Evolutionary conservation across 2,329 filamentous ascomycete genomes (phyloP), one percentile per base, ranked within the genome.

Genomic region (Metarhizium guizhouense): DNA sequence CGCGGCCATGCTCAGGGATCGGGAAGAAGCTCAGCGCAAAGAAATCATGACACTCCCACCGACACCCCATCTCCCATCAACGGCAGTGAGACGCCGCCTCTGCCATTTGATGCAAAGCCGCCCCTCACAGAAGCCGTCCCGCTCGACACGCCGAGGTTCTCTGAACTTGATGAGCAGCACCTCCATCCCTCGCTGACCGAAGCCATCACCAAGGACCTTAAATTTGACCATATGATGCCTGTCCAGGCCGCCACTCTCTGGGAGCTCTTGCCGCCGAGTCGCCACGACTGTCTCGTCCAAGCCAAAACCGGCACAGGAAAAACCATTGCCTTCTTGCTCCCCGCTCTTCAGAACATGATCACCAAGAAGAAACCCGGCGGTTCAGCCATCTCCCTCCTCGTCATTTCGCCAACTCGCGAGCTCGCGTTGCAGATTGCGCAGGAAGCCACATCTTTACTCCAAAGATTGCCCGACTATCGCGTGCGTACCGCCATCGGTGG

Each of bases 281-380:
- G 72, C 30, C 67, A 63, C 53, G 79, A 81, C 64, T 74, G 83
- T 57, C 75, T 95, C 57, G 90, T 89, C 6, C 90, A 94, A 70
- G 90, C 90, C 53, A 92, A 88, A 74, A 95, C 90, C 1, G 90
- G 90, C 61, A 95, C 90, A 0, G 90, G 90, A 63, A 95, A 95
- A 74, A 95, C 90, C 0, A 71, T 94, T 55, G 90, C 87, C 51
- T 95, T 95, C 72, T 77, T 95, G 40, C 74, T 94, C 3, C 90
- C 90, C n/a, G 80, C 88, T n/a, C 74, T 95, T 40, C 87, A 94
- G 68, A 87, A 82, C 57, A 85, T 94, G 64, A 75, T 93, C 62
- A 72, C 70, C 52, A 69, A 68, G 56, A 68, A 69, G 54, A 58
- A 62, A 29, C 61, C 63, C 14, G 56, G 60, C 10, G 69, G 59